phyloP scores from a whole-genome alignment of 73 alveolate species.

The Paramecium pentaurelia region DNA sequence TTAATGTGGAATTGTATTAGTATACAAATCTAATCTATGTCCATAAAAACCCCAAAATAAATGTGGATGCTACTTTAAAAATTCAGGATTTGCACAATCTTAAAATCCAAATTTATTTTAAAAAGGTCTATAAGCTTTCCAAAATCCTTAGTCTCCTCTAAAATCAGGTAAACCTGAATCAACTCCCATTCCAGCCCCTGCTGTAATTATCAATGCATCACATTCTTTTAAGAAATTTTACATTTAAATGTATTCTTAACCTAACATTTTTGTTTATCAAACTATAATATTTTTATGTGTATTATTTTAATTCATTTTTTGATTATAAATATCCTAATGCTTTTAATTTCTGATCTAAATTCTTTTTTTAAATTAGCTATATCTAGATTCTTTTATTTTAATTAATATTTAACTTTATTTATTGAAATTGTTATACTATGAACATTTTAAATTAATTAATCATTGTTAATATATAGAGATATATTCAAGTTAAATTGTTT shows the following conservation, averaged over 20 bases:
- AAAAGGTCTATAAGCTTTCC: slow-evolving; percentile 44
- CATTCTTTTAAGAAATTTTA: not conserved
- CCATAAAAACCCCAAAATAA: slow-evolving; percentile 81
- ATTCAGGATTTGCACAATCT: slow-evolving; percentile 68
- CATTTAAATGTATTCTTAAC: not conserved
- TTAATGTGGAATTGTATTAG: slow-evolving; percentile 63
- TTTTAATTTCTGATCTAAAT: not conserved
- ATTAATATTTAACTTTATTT: no score
- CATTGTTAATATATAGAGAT: no score
- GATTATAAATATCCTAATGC: not conserved
- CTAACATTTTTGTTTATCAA: not conserved
- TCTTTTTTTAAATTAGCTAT: not conserved
- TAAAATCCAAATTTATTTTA: slow-evolving; percentile 49
- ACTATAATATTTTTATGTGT: not conserved
- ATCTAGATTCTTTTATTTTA: not conserved
- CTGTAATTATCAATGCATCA: slow-evolving; percentile 56
- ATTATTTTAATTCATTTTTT: not conserved
- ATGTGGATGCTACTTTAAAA: slow-evolving; percentile 59
- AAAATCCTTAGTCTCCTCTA: slow-evolving; percentile 69
- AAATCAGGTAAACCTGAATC: slow-evolving; percentile 81
- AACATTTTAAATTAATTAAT: no score
- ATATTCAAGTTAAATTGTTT: no score
- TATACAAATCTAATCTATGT: slow-evolving; percentile 62
- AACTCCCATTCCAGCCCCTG: slow-evolving; percentile 85
- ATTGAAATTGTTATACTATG: no score